Conservation (phyloP, 208 protist genomes). For the Trypanosoma platydactyli region DNA sequence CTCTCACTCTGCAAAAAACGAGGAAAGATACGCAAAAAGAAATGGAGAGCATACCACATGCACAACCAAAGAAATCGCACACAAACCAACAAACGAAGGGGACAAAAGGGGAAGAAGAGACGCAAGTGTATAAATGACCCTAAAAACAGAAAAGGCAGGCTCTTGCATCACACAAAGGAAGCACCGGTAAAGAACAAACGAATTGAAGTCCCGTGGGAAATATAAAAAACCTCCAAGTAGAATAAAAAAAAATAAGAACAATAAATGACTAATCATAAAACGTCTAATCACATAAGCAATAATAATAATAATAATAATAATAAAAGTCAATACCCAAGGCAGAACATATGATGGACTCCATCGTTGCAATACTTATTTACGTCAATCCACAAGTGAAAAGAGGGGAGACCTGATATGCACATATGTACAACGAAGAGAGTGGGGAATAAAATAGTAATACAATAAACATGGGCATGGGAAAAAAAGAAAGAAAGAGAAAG, state of each 20-base stretch:
- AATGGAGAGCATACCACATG: background rate
- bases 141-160: background rate
- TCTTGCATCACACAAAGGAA: background rate
- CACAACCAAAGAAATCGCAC: too few relatives aligned
- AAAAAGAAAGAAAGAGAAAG: slow-evolving; percentile 19
- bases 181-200: background rate
- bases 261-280: background rate
- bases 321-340: background rate
- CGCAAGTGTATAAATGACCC: background rate
- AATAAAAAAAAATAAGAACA: background rate
- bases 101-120: background rate
- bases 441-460: too few relatives aligned
- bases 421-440: too few relatives aligned
- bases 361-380: too few relatives aligned
- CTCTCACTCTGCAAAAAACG: background rate
- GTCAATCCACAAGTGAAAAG: too few relatives aligned
- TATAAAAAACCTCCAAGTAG: background rate
- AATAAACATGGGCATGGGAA: slow-evolving; percentile 16
- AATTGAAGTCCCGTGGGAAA: background rate
- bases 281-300: background rate
- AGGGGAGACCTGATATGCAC: too few relatives aligned
- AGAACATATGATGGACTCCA: background rate
- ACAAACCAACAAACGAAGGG: background rate
- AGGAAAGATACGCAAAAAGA: background rate
- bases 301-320: background rate